Evolutionary conservation across 306 rosid species (phyloP).

Genomic region (Begonia peltatifolia): DNA sequence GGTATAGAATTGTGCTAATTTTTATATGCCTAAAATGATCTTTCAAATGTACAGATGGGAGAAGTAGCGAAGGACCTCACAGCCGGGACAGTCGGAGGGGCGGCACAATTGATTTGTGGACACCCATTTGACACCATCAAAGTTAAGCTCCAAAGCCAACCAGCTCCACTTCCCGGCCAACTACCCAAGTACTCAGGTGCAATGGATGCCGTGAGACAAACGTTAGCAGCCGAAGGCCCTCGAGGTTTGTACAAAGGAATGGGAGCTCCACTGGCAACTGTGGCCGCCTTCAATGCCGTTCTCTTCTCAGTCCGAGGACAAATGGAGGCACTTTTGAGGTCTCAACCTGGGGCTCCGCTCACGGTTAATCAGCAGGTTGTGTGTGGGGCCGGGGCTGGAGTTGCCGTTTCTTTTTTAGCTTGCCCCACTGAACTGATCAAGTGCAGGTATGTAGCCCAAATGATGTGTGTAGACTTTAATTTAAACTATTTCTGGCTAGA

Average conservation of each 20-base stretch:
- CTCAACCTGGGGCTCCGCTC: slow-evolving; percentile 63
- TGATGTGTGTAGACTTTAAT: no score
- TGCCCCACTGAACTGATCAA: slow-evolving; percentile 93
- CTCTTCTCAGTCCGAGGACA: slow-evolving; percentile 85
- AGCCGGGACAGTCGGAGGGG: slow-evolving; percentile 91
- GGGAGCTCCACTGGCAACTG: slow-evolving; percentile 98
- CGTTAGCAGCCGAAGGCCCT: slow-evolving; percentile 80
- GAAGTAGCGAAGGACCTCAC: slow-evolving; percentile 86
- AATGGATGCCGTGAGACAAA: slow-evolving; percentile 83
- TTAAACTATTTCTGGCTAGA: no score
- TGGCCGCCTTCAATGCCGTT: slow-evolving; percentile 89
- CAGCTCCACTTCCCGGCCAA: slow-evolving; percentile 72
- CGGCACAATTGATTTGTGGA: slow-evolving; percentile 74
- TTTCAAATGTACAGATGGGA: slow-evolving; percentile 45
- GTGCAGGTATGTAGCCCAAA: slow-evolving; percentile 51
- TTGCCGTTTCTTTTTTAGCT: slow-evolving; percentile 82
- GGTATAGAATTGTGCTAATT: no score
- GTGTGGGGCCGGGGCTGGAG: slow-evolving; percentile 90
- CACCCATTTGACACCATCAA: slow-evolving; percentile 97
- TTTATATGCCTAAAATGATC: no score
- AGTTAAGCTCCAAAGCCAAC: slow-evolving; percentile 99
- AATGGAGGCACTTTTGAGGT: slow-evolving; percentile 57
- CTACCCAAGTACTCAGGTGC: slow-evolving; percentile 64
- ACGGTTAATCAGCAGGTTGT: slow-evolving; percentile 55
- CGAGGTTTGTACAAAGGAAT: slow-evolving; percentile 89